Evolutionary conservation across 257 asterid genomes (phyloP), one percentile per base, ranked within the genome.

Genomic region (Ocimum tenuiflorum): DNA sequence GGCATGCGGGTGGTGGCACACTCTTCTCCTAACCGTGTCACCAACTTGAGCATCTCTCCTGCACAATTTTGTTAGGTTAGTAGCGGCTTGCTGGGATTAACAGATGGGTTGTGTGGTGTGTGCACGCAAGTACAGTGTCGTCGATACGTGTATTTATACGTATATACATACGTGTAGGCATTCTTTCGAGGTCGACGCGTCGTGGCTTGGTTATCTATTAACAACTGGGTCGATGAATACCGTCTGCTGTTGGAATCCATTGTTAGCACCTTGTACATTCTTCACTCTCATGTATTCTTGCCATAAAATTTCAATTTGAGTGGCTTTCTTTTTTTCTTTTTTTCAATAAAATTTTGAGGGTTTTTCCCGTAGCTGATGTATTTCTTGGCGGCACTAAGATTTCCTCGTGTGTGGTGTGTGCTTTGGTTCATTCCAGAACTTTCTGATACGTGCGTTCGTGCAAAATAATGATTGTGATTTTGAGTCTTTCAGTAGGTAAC

Each of bases 1-100:
- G 53, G 89, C 94, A 6, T 92, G 97, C 60, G 99, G 99, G 15
- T 92, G 99, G 97, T 92, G 99, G 99, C 99, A 92, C 80, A 92
- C 99, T 24, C 95, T 92, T 71, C 71, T 90, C 68, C 81, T 92
- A 49, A 87, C 88, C 2, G 96, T 80, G 60, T 76, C 91, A 57
- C 81, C 84, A 9, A 76, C 78, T 15, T 91, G 83, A 89, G 67
- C 7, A 2, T 31, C 14, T 48, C 27, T 69, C 22, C 41, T 18
- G 62, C 65, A 69, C 86, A 81, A 67, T 91, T 88, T 91, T 88
- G 95, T 50, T 85, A 88, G 98, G 72, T 73, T 80, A 82, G 87
- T 63, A 38, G 70, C 48, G 46, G 18, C 68, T 27, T 18, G 31
- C 31, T 27, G 31, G n/a, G n/a, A n/a, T 68, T 27, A 45, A 42